phyloP scores from a whole-genome alignment of 495 filamentous ascomycete species.

The Mytilinidion resinicola region DNA sequence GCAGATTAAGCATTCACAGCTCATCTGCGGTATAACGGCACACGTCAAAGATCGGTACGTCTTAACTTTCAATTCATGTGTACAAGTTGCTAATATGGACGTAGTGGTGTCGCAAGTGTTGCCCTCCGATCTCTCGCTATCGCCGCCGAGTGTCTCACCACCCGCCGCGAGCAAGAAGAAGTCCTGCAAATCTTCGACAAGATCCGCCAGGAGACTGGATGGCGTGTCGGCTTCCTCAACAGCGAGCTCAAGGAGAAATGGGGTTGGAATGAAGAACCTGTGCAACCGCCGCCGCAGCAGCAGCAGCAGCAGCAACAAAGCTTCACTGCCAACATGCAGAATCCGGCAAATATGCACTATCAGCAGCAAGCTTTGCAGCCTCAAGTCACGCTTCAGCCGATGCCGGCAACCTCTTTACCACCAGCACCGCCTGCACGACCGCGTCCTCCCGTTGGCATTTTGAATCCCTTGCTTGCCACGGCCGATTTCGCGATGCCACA shows the following conservation, averaged over 20 bases:
- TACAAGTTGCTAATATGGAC: conserved; percentile 22
- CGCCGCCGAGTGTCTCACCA: conserved; percentile 66
- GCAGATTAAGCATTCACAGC: conserved; percentile 64
- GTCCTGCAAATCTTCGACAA: conserved; percentile 68
- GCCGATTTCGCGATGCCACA: conserved; percentile 67
- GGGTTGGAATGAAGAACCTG: conserved; percentile 58
- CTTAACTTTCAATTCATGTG: background rate
- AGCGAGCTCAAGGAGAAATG: conserved; percentile 66
- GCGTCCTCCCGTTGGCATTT: conserved; percentile 34
- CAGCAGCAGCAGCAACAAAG: conserved; percentile 8
- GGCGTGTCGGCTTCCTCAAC: conserved; percentile 63
- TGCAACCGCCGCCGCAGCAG: conserved; percentile 10
- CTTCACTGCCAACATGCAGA: conserved; percentile 1
- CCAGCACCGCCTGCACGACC: conserved; percentile 15
- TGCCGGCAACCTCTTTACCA: background rate
- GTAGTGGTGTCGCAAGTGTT: conserved; percentile 66
- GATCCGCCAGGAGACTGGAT: conserved; percentile 71
- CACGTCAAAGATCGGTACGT: conserved; percentile 68
- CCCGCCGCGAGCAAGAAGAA: conserved; percentile 71
- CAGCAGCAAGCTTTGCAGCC: background rate
- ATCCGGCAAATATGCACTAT: background rate
- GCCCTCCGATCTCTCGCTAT: conserved; percentile 72
- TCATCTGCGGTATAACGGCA: conserved; percentile 82
- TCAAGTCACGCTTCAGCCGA: conserved; percentile 4
- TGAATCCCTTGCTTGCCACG: conserved; percentile 59